Evolutionary conservation across 257 asterid species (phyloP).

Genomic region (Solanum bulbocastanum): DNA sequence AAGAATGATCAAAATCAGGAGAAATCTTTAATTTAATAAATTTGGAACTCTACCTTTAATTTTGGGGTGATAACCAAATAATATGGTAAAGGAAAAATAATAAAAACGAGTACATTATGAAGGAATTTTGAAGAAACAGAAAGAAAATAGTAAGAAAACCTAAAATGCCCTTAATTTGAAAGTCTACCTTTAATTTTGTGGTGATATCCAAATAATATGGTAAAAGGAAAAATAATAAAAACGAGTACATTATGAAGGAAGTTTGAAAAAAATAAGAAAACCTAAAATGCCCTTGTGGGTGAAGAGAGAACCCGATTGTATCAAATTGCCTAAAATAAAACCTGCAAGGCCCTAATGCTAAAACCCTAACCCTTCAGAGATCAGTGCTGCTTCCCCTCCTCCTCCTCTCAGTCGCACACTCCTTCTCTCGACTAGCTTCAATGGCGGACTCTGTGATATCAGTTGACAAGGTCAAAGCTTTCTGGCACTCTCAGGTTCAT

Average conservation of each 20-base stretch:
- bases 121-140: no score
- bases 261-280: not conserved
- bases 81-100: no score
- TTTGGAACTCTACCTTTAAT: no score
- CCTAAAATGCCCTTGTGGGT: not conserved
- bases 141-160: no score
- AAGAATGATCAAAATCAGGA: no score
- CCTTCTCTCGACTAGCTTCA: not conserved
- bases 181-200: no score
- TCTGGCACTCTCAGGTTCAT: constrained; percentile 76
- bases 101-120: no score
- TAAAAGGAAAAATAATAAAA: not conserved
- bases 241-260: not conserved
- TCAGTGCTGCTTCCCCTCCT: not conserved
- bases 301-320: not conserved
- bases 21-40: no score
- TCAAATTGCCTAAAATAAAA: not conserved
- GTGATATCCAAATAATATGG: not conserved
- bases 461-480: constrained; percentile 49
- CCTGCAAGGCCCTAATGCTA: not conserved
- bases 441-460: constrained; percentile 58
- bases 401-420: not conserved
- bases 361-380: not conserved
- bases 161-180: no score
- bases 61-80: no score